Evolutionary conservation across 2,329 filamentous ascomycete genomes (phyloP).

Genomic region (Ophiostoma piceae): DNA sequence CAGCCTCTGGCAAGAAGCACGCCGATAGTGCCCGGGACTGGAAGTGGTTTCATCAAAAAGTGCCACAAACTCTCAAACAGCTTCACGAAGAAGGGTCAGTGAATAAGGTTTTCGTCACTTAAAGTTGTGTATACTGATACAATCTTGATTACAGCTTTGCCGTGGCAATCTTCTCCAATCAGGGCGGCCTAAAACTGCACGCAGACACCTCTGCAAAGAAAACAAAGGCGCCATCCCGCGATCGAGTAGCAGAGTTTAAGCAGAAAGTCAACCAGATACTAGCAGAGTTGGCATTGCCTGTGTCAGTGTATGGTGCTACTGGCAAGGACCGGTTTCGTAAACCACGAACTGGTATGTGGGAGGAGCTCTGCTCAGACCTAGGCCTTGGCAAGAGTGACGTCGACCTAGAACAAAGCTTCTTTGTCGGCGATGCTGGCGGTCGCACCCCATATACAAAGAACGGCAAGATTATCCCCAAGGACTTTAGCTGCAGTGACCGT

Average conservation of each 20-base stretch:
- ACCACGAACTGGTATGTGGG: conserved; percentile 86
- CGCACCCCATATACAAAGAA: conserved; percentile 43
- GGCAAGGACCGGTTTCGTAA: conserved; percentile 78
- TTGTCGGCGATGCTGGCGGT: conserved; percentile 81
- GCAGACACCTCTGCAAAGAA: conserved; percentile 42
- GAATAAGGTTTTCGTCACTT: not conserved
- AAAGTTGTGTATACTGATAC: not conserved
- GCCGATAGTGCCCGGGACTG: conserved; percentile 68
- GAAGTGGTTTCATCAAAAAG: conserved; percentile 82
- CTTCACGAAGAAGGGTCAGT: conserved; percentile 65
- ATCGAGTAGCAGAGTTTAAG: conserved; percentile 75
- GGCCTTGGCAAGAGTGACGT: conserved; percentile 46
- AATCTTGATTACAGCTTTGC: conserved; percentile 33
- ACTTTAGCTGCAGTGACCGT: conserved; percentile 63
- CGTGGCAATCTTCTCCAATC: conserved; percentile 80
- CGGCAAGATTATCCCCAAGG: conserved; percentile 52
- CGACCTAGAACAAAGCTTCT: conserved; percentile 69
- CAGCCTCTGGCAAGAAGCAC: conserved; percentile 76
- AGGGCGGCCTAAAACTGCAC: conserved; percentile 73
- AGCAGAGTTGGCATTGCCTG: conserved; percentile 65
- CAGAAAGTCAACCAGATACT: conserved; percentile 68
- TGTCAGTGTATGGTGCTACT: conserved; percentile 81
- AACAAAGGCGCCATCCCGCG: conserved; percentile 46
- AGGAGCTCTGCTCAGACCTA: conserved; percentile 53
- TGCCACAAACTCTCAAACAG: conserved; percentile 62